These are phyloP conservation scores for Citrus hindsii DNA, from an alignment of 345 rosid genomes.

Conservation along the genomic window DNA sequence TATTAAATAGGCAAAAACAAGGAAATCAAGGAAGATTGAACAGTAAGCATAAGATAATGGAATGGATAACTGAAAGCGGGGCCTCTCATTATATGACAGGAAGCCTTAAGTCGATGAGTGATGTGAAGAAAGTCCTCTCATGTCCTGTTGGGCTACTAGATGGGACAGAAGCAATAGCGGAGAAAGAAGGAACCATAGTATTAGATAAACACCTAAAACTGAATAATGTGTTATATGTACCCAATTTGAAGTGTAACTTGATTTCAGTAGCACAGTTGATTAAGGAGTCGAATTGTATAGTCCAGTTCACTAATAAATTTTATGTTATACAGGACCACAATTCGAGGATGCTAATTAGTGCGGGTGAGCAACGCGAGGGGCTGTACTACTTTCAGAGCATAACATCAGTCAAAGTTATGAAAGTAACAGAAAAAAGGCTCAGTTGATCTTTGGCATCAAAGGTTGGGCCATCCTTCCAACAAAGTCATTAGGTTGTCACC, in stretches of 20 bases:
- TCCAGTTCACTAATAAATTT: background rate
- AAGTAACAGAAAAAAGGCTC: too few species aligned
- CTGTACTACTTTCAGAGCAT: background rate
- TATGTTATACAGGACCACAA: background rate
- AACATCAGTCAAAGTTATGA: background rate
- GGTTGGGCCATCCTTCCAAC: too few species aligned
- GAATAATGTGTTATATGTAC: background rate
- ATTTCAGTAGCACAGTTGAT: constrained; percentile 8
- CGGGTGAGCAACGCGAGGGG: background rate
- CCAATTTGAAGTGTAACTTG: background rate
- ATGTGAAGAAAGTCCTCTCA: too few species aligned
- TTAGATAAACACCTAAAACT: background rate
- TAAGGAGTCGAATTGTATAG: background rate
- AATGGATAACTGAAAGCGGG: constrained; percentile 1
- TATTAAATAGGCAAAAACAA: too few species aligned
- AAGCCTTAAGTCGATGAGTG: too few species aligned
- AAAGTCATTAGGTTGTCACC: too few species aligned
- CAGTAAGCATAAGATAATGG: background rate
- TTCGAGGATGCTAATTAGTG: background rate
- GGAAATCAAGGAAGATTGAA: too few species aligned
- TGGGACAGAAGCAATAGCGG: background rate
- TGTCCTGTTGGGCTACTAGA: background rate
- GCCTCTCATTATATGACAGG: constrained; percentile 2
- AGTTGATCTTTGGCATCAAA: too few species aligned
- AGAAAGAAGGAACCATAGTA: background rate